Base-by-base conservation (phyloP, 176 grass and related monocot genomes). In the Carex cristatella region DNA sequence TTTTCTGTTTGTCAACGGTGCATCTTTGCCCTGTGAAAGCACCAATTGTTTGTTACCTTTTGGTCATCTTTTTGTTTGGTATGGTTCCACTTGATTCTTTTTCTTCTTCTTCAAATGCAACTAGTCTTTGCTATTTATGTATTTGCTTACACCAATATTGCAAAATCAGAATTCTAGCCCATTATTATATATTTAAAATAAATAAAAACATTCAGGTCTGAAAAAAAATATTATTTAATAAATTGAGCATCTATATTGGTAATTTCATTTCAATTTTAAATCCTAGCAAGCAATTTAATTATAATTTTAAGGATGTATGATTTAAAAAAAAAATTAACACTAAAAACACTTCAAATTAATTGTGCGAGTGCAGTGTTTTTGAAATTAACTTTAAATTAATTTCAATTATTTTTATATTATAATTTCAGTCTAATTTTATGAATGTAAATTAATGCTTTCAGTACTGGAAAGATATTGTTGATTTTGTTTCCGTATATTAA, bases 1-100 rank as follows among this genome's bases (percentile, higher is more conserved):
- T 83, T 69, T 56, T 35, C 6, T n/a, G 61, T 82, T 83, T 83
- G 81, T 83, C 81, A 83, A 83, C 81, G 81, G 38, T 53, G 44
- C 64, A 66, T 53, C 48, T 83, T 81, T 69, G 58, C 15, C 60
- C 11, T 55, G 81, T 83, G 81, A 83, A 55, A 54, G 64, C 63
- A 40, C 44, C 81, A 69, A 68, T 31, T 46, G 44, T 83, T 83
- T 63, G 12, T 76, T 54, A 27, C 67, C 80, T 83, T 53, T 33
- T 78, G 32, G 51, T 78, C 28, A 57, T 31, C 27, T 32, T 65
- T 65, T 65, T 53, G 81, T 83, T 83, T 66, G 62, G 81, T 69
- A 49, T 35, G 62, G 7, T 56, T 83, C 81, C 81, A 83, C 81
- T 83, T 67, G 18, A 19, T 40, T 60, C 35, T 9, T 48, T 69